A percentile compares a stretch with the other conserved stretches of the same genome.
Evolutionary conservation across 257 asterid species (phyloP).

Genomic region (Jacaranda copaia): DNA sequence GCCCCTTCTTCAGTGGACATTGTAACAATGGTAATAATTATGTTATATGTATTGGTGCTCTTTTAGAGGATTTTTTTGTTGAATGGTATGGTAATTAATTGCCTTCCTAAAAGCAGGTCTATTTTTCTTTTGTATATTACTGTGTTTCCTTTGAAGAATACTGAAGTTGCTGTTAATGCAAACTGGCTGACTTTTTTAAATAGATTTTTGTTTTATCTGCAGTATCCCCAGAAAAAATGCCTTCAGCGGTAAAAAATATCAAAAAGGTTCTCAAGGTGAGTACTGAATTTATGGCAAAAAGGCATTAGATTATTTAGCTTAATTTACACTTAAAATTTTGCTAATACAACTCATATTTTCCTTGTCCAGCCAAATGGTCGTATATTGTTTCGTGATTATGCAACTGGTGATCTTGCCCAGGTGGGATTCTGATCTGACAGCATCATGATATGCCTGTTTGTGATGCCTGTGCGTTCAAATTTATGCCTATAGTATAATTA

Average conservation of each 20-base stretch:
- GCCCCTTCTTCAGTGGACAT: conserved; percentile 89
- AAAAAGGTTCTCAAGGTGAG: conserved; percentile 84
- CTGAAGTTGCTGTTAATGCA: conserved; percentile 30
- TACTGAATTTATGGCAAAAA: conserved; percentile 32
- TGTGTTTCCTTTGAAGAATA: conserved; percentile 20
- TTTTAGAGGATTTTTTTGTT: conserved; percentile 4
- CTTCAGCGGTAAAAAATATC: conserved; percentile 72
- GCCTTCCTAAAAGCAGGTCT: conserved; percentile 4
- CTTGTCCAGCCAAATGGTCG: conserved; percentile 80
- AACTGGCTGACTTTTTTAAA: conserved; percentile 65
- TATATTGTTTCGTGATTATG: conserved; percentile 93
- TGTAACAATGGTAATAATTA: conserved; percentile 84
- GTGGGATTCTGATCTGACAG: conserved; percentile 49
- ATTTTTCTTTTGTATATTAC: conserved; percentile 2
- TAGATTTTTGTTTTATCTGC: conserved; percentile 98
- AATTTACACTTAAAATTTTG: conserved; percentile 22
- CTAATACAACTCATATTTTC: conserved; percentile 35
- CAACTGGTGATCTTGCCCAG: conserved; percentile 99
- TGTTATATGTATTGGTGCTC: conserved; percentile 30
- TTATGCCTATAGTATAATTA: conserved; percentile 12
- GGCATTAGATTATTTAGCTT: neutral
- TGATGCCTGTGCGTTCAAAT: neutral
- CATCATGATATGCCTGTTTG: conserved; percentile 16
- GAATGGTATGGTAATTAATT: neutral
- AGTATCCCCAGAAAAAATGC: conserved; percentile 97